Evolutionary conservation across 805 yeast genomes (phyloP), one percentile per base, ranked within the genome.

Genomic region (Clavispora asparagi): DNA sequence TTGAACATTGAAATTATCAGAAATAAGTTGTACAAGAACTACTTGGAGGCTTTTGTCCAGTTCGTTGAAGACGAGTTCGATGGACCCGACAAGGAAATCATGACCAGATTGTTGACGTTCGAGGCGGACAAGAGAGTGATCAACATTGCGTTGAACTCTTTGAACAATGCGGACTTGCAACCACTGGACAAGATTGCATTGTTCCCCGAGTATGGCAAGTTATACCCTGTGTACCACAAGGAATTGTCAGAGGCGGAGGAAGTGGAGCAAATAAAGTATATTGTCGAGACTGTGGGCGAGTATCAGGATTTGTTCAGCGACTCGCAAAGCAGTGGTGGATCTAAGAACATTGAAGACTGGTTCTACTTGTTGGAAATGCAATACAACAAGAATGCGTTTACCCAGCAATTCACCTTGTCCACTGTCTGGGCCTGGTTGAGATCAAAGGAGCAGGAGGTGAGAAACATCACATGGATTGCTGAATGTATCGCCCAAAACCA

Each of bases 401-500:
- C 99, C 30, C 99, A 94, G 70, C 98, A 92, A 67, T 94, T 94
- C 67, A 82, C 97, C 14, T 79, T 86, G 57, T 79, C 90, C 33
- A 85, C 96, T 2, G 76, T 94, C 46, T 94, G 97, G 94, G 96
- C 97, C 7, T 94, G 97, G 95, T 79, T 95, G 62, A 86, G 89
- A 68, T 85, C 96, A 14, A 87, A 86, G 61, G 99, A 94, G 68
- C 99, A 95, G 70, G 99, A 94, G 68, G 82, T 95, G 49, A 81
- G 99, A 68, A 94, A 94, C 65, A 85, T 94, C 55, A 89, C 98
- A n/a, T 94, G 99, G 99, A 92, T 94, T 47, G 96, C 98, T 42
- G 99, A 94, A 72, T 94, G 99, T 74, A 94, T 94, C 71, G 97
- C 98, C 29, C 99, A 95, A 68, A 91, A 90, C 64, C 99, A 94